A percentile compares a stretch with the other conserved stretches of the same genome.
Evolutionary conservation across 305 asterid genomes (phyloP).

Genomic region (Fraxinus floribunda): DNA sequence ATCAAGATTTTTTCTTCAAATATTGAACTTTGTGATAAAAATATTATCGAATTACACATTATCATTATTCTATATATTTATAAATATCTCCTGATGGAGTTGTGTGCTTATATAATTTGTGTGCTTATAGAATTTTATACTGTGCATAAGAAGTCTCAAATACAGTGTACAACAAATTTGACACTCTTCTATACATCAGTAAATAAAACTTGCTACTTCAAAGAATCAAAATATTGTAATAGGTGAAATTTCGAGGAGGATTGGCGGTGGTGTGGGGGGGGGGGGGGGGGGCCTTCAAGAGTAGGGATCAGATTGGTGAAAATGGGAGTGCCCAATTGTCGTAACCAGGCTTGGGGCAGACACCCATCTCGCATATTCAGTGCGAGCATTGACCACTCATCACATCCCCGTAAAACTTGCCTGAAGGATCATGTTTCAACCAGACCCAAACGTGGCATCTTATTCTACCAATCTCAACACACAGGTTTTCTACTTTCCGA

Average conservation of each 20-base stretch:
- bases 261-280: too few species aligned
- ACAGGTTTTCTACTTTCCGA: not conserved
- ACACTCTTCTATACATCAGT: too few species aligned
- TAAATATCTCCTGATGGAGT: too few species aligned
- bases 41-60: too few species aligned
- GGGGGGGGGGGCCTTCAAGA: not conserved
- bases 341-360: conserved; percentile 64
- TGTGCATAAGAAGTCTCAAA: not conserved
- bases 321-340: conserved; percentile 56
- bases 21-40: not conserved
- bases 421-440: conserved; percentile 69
- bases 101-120: too few species aligned
- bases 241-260: too few species aligned
- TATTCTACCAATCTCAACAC: not conserved
- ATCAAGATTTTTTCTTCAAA: too few species aligned
- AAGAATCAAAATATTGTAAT: too few species aligned
- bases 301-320: conserved; percentile 64
- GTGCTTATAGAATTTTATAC: too few species aligned
- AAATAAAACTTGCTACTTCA: too few species aligned
- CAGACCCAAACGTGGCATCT: not conserved
- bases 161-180: too few species aligned
- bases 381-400: conserved; percentile 71
- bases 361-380: conserved; percentile 64
- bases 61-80: too few species aligned
- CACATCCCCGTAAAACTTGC: conserved; percentile 68